Base-by-base conservation (phyloP, 495 filamentous ascomycete species). In the Lentithecium fluviatile region DNA sequence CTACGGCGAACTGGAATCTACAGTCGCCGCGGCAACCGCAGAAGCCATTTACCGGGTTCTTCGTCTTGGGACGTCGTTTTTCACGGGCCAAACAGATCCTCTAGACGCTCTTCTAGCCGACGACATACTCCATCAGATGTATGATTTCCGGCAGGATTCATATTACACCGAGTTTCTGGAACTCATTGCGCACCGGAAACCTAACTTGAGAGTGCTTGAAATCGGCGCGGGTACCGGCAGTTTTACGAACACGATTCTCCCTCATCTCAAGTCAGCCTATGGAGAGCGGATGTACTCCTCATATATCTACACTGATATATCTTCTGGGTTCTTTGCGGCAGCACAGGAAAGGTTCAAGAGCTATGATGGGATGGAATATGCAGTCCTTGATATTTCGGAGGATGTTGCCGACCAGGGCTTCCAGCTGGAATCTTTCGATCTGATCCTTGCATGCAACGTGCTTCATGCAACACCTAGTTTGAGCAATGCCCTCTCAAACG, bases 361-460 rank as follows among this genome's bases (percentile, higher is more conserved):
- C 6, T 32, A 32, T 10, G 29, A 3, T 10, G 29, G 29, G 29
- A 3, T 32, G 3, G 29, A 32, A 4, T 32, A 4, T 32, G 29
- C 29, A 32, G 29, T 32, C 4, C 29, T 32, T 32, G 29, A 32
- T 32, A 32, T 32, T 10, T 32, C 10, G 4, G 10, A 32, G 3
- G 29, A 32, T 62, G 37, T 19, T 57, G 10, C 2, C n/a, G n/a
- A n/a, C n/a, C n/a, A n/a, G n/a, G n/a, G n/a, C n/a, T n/a, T n/a
- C n/a, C n/a, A n/a, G n/a, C n/a, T n/a, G n/a, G n/a, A n/a, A n/a
- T n/a, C n/a, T n/a, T n/a, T n/a, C n/a, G n/a, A n/a, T n/a, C n/a
- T n/a, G n/a, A n/a, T n/a, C n/a, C n/a, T 62, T 15, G 59, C 59
- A 7, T 15, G 25, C 15, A 55, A 62, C 17, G 59, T 62, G 2